Evolutionary conservation across 2,329 filamentous ascomycete genomes (phyloP), one percentile per base, ranked within the genome.

Genomic region (Trichoderma simmonsii): DNA sequence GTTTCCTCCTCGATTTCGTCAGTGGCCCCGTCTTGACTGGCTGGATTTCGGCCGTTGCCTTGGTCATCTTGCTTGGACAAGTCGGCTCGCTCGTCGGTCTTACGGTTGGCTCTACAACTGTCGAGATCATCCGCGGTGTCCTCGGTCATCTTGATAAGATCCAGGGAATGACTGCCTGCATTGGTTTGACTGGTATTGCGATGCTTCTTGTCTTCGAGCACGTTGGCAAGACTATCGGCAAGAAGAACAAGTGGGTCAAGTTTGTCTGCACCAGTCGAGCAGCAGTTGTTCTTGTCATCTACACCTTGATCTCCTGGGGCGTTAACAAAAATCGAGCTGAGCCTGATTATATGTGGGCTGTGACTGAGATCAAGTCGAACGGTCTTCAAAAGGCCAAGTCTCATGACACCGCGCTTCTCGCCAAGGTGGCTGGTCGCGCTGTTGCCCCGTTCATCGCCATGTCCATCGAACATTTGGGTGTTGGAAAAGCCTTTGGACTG

Each of bases 1-100:
- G 89, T 1, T 92, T 90, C 77, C 82, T 91, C 6, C 83, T 92
- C 24, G 89, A 92, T 73, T 91, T 90, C 75, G 88, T 92, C 74
- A 91, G 89, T 0, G 84, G 89, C 1, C 89, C 89, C 0, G 88
- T 91, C 1, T 83, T 92, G 0, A 88, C 84, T 7, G 90, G 90
- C 5, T 91, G 91, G 80, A 90, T 92, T 75, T 90, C 89, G 0
- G 89, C 89, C 2, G 89, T 90, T 1, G 90, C 89, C 28, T 86
- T 92, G 62, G 89, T 88, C 34, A 91, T 92, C 76, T 86, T 88
- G 26, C 85, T 91, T 64, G 89, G 88, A n/a, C 90, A 92, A 77
- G 85, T 92, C 71, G 87, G 85, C 4, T 87, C 87, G 1, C 84
- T 91, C 0, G 85, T 91, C 2, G 89, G 89, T 11, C 84, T 88